A percentile compares a stretch with the other conserved stretches of the same genome.
phyloP scores from a whole-genome alignment of 2,329 filamentous ascomycete genomes.

The Berkeleyomyces rouxiae region DNA sequence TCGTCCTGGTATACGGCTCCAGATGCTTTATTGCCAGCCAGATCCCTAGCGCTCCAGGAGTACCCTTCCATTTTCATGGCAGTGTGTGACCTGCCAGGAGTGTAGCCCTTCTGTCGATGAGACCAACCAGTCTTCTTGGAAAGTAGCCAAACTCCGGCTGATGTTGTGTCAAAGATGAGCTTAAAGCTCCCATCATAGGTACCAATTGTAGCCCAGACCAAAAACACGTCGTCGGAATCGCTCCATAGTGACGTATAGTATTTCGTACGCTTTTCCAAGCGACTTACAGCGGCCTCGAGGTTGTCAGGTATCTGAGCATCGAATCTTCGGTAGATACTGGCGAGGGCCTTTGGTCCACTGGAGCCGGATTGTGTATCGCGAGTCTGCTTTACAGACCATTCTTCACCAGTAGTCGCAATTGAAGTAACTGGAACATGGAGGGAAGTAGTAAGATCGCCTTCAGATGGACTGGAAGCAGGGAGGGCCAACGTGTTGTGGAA shows the following conservation, averaged over 20 bases:
- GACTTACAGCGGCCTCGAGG: slow-evolving; percentile 17
- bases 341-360: slow-evolving; percentile 17
- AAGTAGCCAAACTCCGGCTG: slow-evolving; percentile 33
- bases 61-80: slow-evolving; percentile 23
- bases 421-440: no score
- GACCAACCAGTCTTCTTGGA: slow-evolving; percentile 15
- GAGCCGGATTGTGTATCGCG: no score
- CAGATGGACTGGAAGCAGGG: no score
- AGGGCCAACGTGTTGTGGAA: no score
- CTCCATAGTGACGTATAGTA: slow-evolving; percentile 18
- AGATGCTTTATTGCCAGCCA: slow-evolving; percentile 27
- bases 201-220: slow-evolving; percentile 26
- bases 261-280: slow-evolving; percentile 19
- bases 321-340: slow-evolving; percentile 24
- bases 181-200: no score
- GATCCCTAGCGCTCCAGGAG: slow-evolving; percentile 28
- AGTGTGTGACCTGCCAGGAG: slow-evolving; percentile 25
- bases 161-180: slow-evolving; percentile 27
- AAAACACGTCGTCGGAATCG: slow-evolving; percentile 22
- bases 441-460: no score
- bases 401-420: no score
- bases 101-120: no score
- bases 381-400: no score
- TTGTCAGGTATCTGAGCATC: slow-evolving; percentile 20
- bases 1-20: slow-evolving; percentile 30